Conservation (phyloP, 352 stramenopile genomes). For the Peronospora tabacina region DNA sequence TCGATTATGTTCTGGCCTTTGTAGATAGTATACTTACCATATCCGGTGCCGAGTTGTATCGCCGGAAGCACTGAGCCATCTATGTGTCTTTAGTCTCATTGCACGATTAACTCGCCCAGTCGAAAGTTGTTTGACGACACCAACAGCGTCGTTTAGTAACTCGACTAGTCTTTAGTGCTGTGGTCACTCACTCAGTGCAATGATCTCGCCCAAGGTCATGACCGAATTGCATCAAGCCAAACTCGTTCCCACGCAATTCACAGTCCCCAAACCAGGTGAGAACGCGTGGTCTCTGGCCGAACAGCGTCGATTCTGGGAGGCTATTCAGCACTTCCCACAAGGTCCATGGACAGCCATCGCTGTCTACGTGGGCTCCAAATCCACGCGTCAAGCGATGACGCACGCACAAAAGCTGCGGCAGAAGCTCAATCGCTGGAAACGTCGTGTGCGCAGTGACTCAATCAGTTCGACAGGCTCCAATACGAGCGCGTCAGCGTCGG, state of each 20-base stretch:
- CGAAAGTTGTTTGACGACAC: conserved; percentile 1
- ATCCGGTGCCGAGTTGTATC: no score
- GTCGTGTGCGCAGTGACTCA: conserved; percentile 35
- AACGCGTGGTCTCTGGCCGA: conserved; percentile 43
- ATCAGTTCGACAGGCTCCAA: conserved; percentile 16
- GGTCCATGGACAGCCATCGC: conserved; percentile 56
- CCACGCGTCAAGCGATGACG: conserved; percentile 59
- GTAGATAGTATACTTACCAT: no score
- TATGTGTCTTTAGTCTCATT: conserved; percentile 16
- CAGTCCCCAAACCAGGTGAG: conserved; percentile 42
- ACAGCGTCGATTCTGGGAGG: conserved; percentile 49
- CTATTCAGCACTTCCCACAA: conserved; percentile 50
- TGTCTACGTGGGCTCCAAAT: conserved; percentile 51
- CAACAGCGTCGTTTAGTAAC: no score
- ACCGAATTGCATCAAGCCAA: conserved; percentile 48
- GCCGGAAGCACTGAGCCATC: conserved; percentile 15
- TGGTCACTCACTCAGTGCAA: conserved; percentile 10
- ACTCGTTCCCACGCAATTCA: conserved; percentile 51
- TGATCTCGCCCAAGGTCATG: conserved; percentile 58
- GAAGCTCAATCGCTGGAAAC: conserved; percentile 55
- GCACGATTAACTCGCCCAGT: conserved; percentile 19
- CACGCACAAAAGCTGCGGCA: conserved; percentile 62
- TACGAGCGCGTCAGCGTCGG: conserved; percentile 19
- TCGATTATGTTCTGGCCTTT: no score
- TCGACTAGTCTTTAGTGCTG: not conserved